Conservation (phyloP, 2,329 filamentous ascomycete genomes). For the Beauveria asiatica region DNA sequence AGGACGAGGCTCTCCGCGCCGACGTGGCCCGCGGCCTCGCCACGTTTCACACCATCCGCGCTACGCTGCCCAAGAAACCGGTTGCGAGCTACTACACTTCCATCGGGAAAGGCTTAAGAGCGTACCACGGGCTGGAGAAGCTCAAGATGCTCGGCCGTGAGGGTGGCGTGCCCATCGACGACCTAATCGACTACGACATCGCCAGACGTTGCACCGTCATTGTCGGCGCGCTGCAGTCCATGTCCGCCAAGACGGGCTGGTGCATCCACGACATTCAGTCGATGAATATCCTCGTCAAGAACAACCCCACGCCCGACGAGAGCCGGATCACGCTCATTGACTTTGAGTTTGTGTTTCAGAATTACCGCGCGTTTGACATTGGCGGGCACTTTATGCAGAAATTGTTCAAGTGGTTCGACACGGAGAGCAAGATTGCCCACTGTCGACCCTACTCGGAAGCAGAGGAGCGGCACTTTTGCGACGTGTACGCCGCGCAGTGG, state of each 20-base stretch:
- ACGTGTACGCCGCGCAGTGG: slow-evolving; percentile 13
- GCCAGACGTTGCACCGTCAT: neutral
- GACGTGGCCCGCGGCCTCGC: slow-evolving; percentile 13
- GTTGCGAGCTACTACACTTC: slow-evolving; percentile 11
- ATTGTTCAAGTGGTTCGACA: slow-evolving; percentile 16
- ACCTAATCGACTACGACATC: slow-evolving; percentile 14
- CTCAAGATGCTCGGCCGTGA: slow-evolving; percentile 11
- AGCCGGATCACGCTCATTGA: slow-evolving; percentile 13
- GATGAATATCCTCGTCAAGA: slow-evolving; percentile 15
- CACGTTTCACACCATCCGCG: slow-evolving; percentile 10
- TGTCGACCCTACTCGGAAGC: slow-evolving; percentile 12
- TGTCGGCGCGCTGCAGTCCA: slow-evolving; percentile 5
- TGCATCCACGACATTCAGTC: slow-evolving; percentile 17
- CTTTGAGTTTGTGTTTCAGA: slow-evolving; percentile 14
- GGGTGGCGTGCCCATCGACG: slow-evolving; percentile 11
- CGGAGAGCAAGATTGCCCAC: slow-evolving; percentile 11
- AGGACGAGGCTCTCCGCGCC: slow-evolving; percentile 11
- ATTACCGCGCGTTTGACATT: slow-evolving; percentile 16
- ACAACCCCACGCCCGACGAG: neutral
- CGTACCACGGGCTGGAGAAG: slow-evolving; percentile 11
- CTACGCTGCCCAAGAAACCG: neutral
- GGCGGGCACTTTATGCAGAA: slow-evolving; percentile 17
- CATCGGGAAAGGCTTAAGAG: slow-evolving; percentile 5
- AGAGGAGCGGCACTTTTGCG: slow-evolving; percentile 16
- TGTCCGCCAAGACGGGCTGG: slow-evolving; percentile 10